These are phyloP conservation scores for Styphnolobium japonicum DNA, from an alignment of 306 rosid species.

Conservation along the genomic window DNA sequence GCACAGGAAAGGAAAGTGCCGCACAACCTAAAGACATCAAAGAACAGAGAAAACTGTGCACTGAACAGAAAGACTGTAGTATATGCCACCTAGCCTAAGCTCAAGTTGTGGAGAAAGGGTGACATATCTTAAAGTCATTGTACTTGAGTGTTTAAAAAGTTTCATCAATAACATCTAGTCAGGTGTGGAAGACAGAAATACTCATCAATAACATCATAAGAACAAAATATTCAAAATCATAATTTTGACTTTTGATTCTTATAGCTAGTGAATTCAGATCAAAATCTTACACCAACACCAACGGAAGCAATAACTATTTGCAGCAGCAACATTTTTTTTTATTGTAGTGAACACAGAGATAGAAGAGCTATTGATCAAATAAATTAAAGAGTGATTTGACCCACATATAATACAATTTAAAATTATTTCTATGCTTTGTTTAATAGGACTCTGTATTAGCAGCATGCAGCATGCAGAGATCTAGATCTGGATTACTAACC, in stretches of 20 bases:
- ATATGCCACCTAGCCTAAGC: too few relatives aligned
- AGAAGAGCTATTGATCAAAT: neutral
- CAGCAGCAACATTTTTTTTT: neutral
- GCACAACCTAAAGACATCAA: neutral
- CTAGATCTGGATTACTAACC: conserved; percentile 55
- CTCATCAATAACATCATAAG: neutral
- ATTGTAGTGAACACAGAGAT: neutral
- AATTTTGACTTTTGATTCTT: neutral
- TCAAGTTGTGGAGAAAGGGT: too few relatives aligned
- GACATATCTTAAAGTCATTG: neutral
- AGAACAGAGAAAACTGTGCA: neutral
- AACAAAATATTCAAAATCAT: conserved; percentile 2
- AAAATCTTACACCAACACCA: neutral
- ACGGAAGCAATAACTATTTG: neutral
- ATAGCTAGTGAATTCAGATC: neutral
- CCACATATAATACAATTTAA: neutral
- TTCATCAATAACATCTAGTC: neutral
- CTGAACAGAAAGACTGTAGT: too few relatives aligned
- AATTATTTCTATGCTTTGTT: neutral
- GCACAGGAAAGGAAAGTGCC: neutral
- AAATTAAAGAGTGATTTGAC: neutral
- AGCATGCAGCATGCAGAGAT: conserved; percentile 5
- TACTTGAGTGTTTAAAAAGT: neutral
- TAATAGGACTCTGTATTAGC: neutral
- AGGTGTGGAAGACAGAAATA: neutral